phyloP scores from a whole-genome alignment of 176 grass and related monocot species.

The Rhynchospora pubera region DNA sequence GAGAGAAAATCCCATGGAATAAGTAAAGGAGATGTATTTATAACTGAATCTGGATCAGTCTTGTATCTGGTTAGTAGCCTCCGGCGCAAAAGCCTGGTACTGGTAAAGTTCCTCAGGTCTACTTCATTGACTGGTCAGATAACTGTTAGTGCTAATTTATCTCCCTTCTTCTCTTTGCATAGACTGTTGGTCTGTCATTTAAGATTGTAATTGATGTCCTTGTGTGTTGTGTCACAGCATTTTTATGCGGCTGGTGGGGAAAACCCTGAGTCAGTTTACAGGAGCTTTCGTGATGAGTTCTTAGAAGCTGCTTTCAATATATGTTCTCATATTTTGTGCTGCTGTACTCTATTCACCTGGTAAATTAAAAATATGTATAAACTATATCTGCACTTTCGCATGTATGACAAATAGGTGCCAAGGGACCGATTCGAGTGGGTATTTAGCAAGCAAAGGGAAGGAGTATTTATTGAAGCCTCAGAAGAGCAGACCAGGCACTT shows the following conservation, averaged over 20 bases:
- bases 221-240: conserved; percentile 21
- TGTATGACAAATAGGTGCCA: conserved; percentile 23
- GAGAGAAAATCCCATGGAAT: conserved; percentile 44
- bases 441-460: conserved; percentile 34
- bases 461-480: conserved; percentile 32
- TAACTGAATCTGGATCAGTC: conserved; percentile 47
- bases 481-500: conserved; percentile 54
- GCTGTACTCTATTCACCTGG: neutral
- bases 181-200: neutral
- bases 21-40: conserved; percentile 51
- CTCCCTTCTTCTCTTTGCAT: neutral
- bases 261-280: conserved; percentile 37
- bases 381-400: neutral
- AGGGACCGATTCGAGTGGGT: conserved; percentile 34
- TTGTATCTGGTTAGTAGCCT: conserved; percentile 58
- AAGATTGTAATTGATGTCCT: neutral
- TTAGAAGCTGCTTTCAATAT: conserved; percentile 71
- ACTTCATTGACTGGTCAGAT: conserved; percentile 39
- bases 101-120: conserved; percentile 57
- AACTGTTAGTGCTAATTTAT: conserved; percentile 22
- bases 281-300: conserved; percentile 55
- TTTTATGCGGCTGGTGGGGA: conserved; percentile 43
- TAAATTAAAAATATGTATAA: neutral
- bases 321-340: neutral
- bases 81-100: conserved; percentile 25